Conservation (phyloP, 495 filamentous ascomycete species). For the Podospora didyma region DNA sequence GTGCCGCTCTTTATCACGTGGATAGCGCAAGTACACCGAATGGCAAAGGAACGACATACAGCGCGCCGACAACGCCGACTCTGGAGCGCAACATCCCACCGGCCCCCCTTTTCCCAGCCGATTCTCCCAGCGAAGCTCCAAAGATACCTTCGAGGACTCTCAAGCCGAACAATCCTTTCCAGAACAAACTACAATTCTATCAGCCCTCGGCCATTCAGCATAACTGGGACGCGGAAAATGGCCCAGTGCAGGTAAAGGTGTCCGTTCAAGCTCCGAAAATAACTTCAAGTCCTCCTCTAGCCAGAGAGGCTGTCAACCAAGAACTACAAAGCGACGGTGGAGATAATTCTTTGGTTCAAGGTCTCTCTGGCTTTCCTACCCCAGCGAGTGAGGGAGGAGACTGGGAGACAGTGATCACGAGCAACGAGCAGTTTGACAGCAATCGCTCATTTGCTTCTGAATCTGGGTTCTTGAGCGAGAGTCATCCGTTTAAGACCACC, state of each 20-base stretch:
- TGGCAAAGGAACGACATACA: constrained; percentile 1
- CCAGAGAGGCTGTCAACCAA: not conserved
- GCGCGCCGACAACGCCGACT: not conserved
- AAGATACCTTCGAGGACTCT: not conserved
- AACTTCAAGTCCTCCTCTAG: not conserved
- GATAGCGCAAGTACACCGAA: constrained; percentile 9
- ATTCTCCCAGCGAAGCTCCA: too few species aligned
- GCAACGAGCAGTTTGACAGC: constrained; percentile 24
- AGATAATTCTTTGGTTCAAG: not conserved
- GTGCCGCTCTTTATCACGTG: constrained; percentile 19
- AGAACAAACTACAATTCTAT: constrained; percentile 12
- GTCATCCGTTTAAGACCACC: constrained; percentile 16
- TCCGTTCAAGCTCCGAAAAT: constrained; percentile 1
- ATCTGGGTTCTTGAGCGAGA: constrained; percentile 2
- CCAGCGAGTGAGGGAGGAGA: constrained; percentile 22
- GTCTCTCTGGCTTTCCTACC: too few species aligned
- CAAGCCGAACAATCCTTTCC: constrained; percentile 14
- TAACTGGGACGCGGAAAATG: constrained; percentile 9
- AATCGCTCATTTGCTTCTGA: constrained; percentile 19
- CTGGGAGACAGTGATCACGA: constrained; percentile 26
- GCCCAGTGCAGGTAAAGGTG: constrained; percentile 11
- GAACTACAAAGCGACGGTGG: not conserved
- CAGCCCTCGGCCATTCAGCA: constrained; percentile 1
- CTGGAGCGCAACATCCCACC: not conserved
- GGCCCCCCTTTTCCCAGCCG: not conserved